Percentiles rank a stretch among this genome's conserved stretches.
These are phyloP conservation scores for Aurantiochytrium sp. DNA, from an alignment of 108 stramenopile genomes.

Conservation along the genomic window DNA sequence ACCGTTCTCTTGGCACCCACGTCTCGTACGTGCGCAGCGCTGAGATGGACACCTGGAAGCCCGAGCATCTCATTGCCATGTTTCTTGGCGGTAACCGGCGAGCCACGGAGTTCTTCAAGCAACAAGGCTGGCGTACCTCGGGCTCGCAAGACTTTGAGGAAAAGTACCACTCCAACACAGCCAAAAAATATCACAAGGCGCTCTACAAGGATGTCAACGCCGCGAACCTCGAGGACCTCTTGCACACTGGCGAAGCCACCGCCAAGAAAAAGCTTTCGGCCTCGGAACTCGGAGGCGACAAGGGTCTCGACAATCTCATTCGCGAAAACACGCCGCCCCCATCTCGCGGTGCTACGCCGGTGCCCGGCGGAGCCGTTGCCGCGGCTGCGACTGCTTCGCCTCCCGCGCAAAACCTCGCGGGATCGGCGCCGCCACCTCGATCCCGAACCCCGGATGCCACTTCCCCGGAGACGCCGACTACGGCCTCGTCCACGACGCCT, in stretches of 20 bases:
- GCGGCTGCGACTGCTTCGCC: not conserved
- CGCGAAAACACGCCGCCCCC: slow-evolving; percentile 11
- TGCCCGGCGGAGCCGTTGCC: not conserved
- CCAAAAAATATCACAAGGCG: slow-evolving; percentile 31
- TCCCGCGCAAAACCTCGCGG: not conserved
- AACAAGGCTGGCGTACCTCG: slow-evolving; percentile 40
- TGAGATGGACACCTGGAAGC: slow-evolving; percentile 21
- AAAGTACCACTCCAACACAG: slow-evolving; percentile 42
- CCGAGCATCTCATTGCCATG: slow-evolving; percentile 44
- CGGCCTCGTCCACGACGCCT: not conserved
- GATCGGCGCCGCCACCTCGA: not conserved
- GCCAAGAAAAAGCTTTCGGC: slow-evolving; percentile 8
- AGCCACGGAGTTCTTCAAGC: slow-evolving; percentile 43
- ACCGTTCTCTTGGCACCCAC: slow-evolving; percentile 92
- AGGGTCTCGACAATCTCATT: not conserved
- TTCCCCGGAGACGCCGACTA: not conserved
- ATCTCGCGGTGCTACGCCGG: not conserved
- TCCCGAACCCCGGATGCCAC: not conserved
- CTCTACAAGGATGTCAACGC: slow-evolving; percentile 20
- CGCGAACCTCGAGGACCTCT: not conserved
- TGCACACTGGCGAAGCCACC: not conserved
- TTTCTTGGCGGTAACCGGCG: slow-evolving; percentile 47
- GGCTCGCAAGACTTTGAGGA: slow-evolving; percentile 35
- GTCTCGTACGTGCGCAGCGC: slow-evolving; percentile 90
- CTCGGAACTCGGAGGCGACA: not conserved